These are phyloP conservation scores for Plectosphaerella plurivora DNA, from an alignment of 2,329 filamentous ascomycete species.

Conservation along the genomic window DNA sequence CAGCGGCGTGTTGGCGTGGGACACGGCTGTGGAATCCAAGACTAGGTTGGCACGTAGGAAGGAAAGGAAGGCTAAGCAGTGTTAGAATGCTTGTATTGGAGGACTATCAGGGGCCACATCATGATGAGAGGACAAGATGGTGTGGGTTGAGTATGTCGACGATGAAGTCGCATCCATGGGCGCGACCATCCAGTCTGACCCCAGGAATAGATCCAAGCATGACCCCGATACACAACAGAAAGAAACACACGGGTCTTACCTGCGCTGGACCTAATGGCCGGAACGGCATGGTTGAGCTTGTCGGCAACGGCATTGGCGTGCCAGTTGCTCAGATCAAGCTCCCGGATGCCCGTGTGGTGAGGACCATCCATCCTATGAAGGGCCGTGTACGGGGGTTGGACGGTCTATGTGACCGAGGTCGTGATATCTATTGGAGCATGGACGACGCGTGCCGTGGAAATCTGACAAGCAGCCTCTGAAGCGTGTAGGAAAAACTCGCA, in stretches of 20 bases:
- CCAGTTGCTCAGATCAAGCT: conserved; percentile 46
- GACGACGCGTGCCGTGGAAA: background rate
- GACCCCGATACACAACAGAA: background rate
- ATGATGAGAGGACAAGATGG: no score
- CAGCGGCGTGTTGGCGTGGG: conserved; percentile 60
- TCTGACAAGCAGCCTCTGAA: no score
- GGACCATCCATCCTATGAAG: conserved; percentile 29
- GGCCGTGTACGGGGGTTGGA: background rate
- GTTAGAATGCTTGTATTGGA: conserved; percentile 9
- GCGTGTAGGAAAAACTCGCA: no score
- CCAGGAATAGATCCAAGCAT: no score
- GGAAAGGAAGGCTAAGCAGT: conserved; percentile 69
- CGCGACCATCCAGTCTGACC: background rate
- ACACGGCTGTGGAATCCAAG: conserved; percentile 56
- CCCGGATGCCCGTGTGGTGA: conserved; percentile 35
- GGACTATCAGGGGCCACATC: no score
- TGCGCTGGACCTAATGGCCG: conserved; percentile 55
- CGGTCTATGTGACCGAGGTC: background rate
- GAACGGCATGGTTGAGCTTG: conserved; percentile 49
- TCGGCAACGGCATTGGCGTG: conserved; percentile 45
- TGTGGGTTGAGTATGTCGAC: background rate
- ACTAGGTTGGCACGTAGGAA: conserved; percentile 78
- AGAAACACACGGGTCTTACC: conserved; percentile 39
- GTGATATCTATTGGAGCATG: background rate
- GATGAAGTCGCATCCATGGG: background rate